A percentile compares a stretch with the other conserved stretches of the same genome.
phyloP scores from a whole-genome alignment of 352 stramenopile genomes.

The Phytophthora europaea region DNA sequence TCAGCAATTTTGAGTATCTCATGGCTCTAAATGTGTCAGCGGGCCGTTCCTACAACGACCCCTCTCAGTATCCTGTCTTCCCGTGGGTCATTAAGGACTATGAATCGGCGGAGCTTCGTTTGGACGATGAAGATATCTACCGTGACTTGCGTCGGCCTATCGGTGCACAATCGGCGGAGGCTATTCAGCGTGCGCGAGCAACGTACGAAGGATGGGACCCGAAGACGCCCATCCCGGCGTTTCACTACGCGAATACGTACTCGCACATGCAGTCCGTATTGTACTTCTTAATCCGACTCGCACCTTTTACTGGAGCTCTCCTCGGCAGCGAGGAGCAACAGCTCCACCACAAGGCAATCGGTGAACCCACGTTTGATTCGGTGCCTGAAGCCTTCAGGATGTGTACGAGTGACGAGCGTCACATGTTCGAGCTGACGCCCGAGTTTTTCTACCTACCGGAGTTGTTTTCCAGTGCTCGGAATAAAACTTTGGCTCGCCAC shows the following conservation, averaged over 20 bases:
- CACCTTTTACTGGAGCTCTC: constrained; percentile 71
- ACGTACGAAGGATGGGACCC: constrained; percentile 58
- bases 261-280: constrained; percentile 80
- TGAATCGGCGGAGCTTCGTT: constrained; percentile 92
- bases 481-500: constrained; percentile 63
- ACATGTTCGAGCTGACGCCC: constrained; percentile 78
- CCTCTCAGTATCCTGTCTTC: constrained; percentile 99
- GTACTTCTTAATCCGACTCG: constrained; percentile 79
- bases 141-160: constrained; percentile 98
- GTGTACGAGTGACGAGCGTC: constrained; percentile 63
- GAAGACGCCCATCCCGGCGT: constrained; percentile 67
- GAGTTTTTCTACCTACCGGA: constrained; percentile 88
- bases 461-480: constrained; percentile 72
- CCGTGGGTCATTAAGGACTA: constrained; percentile 99
- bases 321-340: constrained; percentile 48
- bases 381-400: constrained; percentile 65
- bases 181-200: constrained; percentile 52
- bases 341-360: constrained; percentile 42
- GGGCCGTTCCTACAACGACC: constrained; percentile 97
- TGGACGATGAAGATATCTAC: constrained; percentile 94
- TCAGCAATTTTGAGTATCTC: constrained; percentile 97
- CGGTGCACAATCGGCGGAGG: constrained; percentile 85
- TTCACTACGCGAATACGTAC: constrained; percentile 80
- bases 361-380: constrained; percentile 70
- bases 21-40: constrained; percentile 97